Percentiles rank a stretch among this genome's conserved stretches.
Evolutionary conservation across 2,329 filamentous ascomycete genomes (phyloP).

Genomic region (Botryosphaeria dothidea): DNA sequence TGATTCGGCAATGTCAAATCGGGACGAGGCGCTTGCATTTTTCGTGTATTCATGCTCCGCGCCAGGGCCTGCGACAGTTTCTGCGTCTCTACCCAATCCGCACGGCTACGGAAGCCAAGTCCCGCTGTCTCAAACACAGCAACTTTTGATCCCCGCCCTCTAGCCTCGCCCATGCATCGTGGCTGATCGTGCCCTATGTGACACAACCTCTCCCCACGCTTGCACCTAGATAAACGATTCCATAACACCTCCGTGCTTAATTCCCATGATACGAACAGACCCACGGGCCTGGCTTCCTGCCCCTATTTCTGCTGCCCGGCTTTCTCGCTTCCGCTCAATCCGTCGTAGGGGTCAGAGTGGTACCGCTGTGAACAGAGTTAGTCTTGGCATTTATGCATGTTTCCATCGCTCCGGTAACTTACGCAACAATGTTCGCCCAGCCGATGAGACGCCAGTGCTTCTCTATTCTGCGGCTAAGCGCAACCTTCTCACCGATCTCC

Average conservation of each 20-base stretch:
- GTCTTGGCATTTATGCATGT: constrained; percentile 12
- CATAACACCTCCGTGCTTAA: not conserved
- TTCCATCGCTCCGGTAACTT: constrained; percentile 25
- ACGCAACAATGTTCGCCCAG: constrained; percentile 46
- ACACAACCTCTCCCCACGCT: not conserved
- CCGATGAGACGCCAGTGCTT: constrained; percentile 82
- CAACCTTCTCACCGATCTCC: constrained; percentile 97
- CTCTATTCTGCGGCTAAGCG: constrained; percentile 92
- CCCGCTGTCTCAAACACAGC: constrained; percentile 5
- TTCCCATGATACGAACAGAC: not conserved
- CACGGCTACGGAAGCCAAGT: not conserved
- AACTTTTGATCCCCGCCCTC: constrained; percentile 10
- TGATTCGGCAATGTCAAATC: not conserved
- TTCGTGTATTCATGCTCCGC: constrained; percentile 7
- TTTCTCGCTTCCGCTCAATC: constrained; percentile 21
- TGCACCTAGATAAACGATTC: not conserved
- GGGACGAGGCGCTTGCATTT: constrained; percentile 11
- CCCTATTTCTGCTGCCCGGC: not conserved
- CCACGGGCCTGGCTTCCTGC: not conserved
- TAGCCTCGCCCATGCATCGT: not conserved
- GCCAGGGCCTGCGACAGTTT: constrained; percentile 7
- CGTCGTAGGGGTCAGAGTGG: constrained; percentile 36
- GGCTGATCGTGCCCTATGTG: not conserved
- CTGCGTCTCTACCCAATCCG: not conserved
- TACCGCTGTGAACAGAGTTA: constrained; percentile 30